Percentiles rank a stretch among this genome's conserved stretches.
Evolutionary conservation across 2,329 filamentous ascomycete genomes (phyloP).

Genomic region (Stromatinia cepivora): DNA sequence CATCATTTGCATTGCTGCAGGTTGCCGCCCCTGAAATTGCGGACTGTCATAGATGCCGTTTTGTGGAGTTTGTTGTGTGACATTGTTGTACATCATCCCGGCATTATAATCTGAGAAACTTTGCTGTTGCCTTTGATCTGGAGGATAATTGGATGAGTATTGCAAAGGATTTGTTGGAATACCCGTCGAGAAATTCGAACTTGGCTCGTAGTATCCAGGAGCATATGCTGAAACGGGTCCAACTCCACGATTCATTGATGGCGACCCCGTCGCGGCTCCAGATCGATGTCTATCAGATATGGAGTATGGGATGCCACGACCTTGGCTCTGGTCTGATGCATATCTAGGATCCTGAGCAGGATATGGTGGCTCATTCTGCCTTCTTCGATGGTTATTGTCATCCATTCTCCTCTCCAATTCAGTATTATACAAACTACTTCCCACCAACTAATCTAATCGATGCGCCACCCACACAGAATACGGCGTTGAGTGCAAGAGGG

Average conservation of each 20-base stretch:
- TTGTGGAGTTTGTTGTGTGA: constrained; percentile 62
- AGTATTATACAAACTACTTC: constrained; percentile 52
- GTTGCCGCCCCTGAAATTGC: constrained; percentile 74
- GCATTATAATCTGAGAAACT: constrained; percentile 59
- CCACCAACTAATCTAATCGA: constrained; percentile 61
- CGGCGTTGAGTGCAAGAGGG: constrained; percentile 59
- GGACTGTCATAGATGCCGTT: constrained; percentile 73
- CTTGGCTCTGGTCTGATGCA: constrained; percentile 39
- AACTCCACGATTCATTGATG: constrained; percentile 44
- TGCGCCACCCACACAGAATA: constrained; percentile 65
- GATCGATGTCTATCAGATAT: constrained; percentile 49
- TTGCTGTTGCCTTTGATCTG: constrained; percentile 57
- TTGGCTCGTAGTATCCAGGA: constrained; percentile 58
- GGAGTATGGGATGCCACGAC: constrained; percentile 33
- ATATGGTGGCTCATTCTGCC: constrained; percentile 73
- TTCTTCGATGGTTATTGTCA: constrained; percentile 69
- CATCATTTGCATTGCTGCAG: constrained; percentile 76
- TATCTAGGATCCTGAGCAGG: constrained; percentile 58
- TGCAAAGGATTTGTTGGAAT: constrained; percentile 44
- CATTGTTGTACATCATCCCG: constrained; percentile 81
- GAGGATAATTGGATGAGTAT: constrained; percentile 41
- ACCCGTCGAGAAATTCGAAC: constrained; percentile 49
- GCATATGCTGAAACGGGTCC: constrained; percentile 55
- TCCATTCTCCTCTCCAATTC: constrained; percentile 66
- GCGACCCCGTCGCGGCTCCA: constrained; percentile 51